These are phyloP conservation scores for Chalciporus pseudorubinellus DNA, from an alignment of 768 basidiomycete species.

Conservation along the genomic window DNA sequence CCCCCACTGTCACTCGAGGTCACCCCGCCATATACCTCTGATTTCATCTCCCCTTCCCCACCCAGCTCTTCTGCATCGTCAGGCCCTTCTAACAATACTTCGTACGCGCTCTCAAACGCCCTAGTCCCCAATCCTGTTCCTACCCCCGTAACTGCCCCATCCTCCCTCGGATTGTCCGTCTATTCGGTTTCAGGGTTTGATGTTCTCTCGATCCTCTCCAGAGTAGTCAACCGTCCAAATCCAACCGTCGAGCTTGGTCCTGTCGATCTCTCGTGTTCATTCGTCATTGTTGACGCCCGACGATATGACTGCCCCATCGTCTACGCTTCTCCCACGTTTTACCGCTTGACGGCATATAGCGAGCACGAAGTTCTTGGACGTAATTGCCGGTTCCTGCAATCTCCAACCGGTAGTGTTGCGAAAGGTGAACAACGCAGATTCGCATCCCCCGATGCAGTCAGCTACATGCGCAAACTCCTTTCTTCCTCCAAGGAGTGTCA, in stretches of 20 bases:
- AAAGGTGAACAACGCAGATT: conserved; percentile 55
- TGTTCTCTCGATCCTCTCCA: conserved; percentile 74
- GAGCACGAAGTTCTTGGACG: conserved; percentile 79
- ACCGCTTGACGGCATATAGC: conserved; percentile 67
- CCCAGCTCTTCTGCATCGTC: not conserved
- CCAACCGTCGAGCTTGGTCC: conserved; percentile 82
- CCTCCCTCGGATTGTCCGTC: conserved; percentile 49
- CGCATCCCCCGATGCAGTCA: conserved; percentile 65
- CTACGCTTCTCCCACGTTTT: conserved; percentile 87
- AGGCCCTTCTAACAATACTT: conserved; percentile 4
- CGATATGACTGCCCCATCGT: conserved; percentile 84
- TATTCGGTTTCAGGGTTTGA: conserved; percentile 95
- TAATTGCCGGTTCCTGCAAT: conserved; percentile 91
- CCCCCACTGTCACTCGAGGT: conserved; percentile 3
- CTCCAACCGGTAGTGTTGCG: conserved; percentile 57
- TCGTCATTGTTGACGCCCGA: conserved; percentile 84
- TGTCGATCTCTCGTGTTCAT: conserved; percentile 90
- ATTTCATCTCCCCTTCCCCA: not conserved
- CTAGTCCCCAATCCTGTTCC: not conserved
- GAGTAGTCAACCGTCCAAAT: conserved; percentile 71
- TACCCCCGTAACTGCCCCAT: conserved; percentile 24
- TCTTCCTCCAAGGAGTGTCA: conserved; percentile 84
- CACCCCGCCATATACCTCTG: conserved; percentile 5
- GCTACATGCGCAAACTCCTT: conserved; percentile 64
- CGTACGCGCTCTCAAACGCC: conserved; percentile 5